Evolutionary conservation across 352 stramenopile genomes (phyloP), one percentile per base, ranked within the genome.

Genomic region (Globisporangium iwayamae): DNA sequence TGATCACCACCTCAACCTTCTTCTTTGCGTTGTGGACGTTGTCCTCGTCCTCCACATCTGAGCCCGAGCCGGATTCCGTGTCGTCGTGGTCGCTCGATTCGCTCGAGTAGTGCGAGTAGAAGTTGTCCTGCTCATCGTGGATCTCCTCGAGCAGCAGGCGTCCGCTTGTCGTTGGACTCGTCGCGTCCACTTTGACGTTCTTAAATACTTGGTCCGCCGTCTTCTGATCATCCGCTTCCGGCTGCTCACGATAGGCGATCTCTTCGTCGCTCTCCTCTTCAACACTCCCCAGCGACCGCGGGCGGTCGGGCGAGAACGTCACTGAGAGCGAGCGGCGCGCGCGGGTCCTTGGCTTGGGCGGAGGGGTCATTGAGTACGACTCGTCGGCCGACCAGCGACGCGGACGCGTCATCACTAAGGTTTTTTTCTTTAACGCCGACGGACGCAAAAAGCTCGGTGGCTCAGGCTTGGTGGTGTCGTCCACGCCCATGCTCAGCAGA

Each of bases 231-330:
- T 52, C 43, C 20, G 65, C 69, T 25, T 28, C 46, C n/a, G 65
- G 36, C 16, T 75, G 16, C 36, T 65, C 58, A n/a, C 14, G 8
- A n/a, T 13, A 36, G 0, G 5, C 36, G 22, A 30, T 16, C 18
- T 82, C 66, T 0, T 81, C 66, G 2, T 85, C 74, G 6, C 81
- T 71, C 3, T 82, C 70, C 3, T 84, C 77, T 0, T 89, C 76
- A 7, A 67, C 53, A 3, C 54, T 62, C 4, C 59, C 38, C 0
- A 70, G 64, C 56, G 56, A 58, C 7, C 53, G 52, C 32, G 66
- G 65, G 20, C 68, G 73, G 1, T 65, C 58, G 36, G 68, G 70
- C 1, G 66, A 66, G 63, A 78, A 72, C 39, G 68, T 74, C 43
- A 74, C 68, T 0, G 73, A 78, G 43, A 60, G 56, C 30, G 63